Conservation (phyloP, 208 protist genomes). For the Wallacemonas rigidus region DNA sequence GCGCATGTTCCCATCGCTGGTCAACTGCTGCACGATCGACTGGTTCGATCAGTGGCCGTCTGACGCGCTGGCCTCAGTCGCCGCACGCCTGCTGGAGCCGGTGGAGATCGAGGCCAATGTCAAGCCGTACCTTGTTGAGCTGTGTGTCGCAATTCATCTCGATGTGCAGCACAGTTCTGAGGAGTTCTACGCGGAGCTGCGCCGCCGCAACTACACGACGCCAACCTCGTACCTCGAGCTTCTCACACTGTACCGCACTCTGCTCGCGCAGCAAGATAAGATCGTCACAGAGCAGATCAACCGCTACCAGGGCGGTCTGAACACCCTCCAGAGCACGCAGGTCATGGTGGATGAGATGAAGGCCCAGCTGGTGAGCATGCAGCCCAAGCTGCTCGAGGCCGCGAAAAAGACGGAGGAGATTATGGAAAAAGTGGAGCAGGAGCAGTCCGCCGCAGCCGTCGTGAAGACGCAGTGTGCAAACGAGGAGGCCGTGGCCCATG, state of each 20-base stretch:
- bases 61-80: conserved; percentile 93
- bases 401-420: conserved; percentile 93
- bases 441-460: conserved; percentile 89
- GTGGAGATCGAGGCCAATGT: conserved; percentile 58
- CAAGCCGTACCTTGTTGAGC: conserved; percentile 69
- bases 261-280: conserved; percentile 88
- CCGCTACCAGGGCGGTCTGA: conserved; percentile 91
- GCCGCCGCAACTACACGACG: conserved; percentile 95
- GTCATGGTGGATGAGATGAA: conserved; percentile 95
- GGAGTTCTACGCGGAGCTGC: conserved; percentile 94
- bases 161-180: conserved; percentile 84
- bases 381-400: conserved; percentile 94
- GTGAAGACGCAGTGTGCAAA: conserved; percentile 80
- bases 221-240: conserved; percentile 96
- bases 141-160: conserved; percentile 93
- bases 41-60: conserved; percentile 97
- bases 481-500: conserved; percentile 86
- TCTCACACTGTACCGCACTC: conserved; percentile 85
- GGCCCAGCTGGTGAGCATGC: conserved; percentile 93
- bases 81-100: conserved; percentile 69
- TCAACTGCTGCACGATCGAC: conserved; percentile 98
- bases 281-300: conserved; percentile 66
- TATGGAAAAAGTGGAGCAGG: conserved; percentile 89
- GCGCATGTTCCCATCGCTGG: conserved; percentile 97
- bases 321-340: conserved; percentile 95